Conservation (phyloP, 179 eudicot genomes). For the Beta lomatogona region DNA sequence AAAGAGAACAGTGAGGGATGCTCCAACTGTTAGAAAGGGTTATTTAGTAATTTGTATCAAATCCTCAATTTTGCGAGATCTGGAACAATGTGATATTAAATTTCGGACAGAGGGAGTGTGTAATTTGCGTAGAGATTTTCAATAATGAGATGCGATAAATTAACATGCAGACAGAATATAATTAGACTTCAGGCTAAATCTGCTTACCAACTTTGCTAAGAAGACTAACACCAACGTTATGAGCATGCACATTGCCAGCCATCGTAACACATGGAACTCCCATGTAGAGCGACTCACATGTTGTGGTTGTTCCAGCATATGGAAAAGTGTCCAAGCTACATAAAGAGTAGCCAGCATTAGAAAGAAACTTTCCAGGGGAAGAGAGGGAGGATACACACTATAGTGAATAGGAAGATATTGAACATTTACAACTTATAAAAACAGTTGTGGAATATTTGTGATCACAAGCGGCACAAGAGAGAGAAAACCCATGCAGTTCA, state of each 20-base stretch:
- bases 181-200: background rate
- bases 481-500: background rate
- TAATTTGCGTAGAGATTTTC: too few relatives aligned
- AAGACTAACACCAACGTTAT: conserved; percentile 97
- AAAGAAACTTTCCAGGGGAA: background rate
- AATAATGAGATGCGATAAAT: conserved; percentile 5
- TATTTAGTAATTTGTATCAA: too few relatives aligned
- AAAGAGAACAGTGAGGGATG: too few relatives aligned
- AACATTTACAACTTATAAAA: background rate
- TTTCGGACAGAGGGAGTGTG: too few relatives aligned
- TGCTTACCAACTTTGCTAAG: conserved; percentile 83
- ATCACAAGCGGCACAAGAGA: background rate
- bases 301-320: conserved; percentile 98
- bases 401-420: background rate
- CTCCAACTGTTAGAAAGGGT: too few relatives aligned
- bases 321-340: conserved; percentile 98
- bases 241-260: conserved; percentile 97
- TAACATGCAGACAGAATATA: conserved; percentile 5
- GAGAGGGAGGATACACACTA: background rate
- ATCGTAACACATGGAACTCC: conserved; percentile 98
- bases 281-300: conserved; percentile 96
- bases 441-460: background rate
- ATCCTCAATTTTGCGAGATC: too few relatives aligned
- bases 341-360: conserved; percentile 12
- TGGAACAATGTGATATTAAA: too few relatives aligned